Evolutionary conservation across 1,139 yeast genomes (phyloP).

Genomic region (Hemisphaericaspora subhashii): DNA sequence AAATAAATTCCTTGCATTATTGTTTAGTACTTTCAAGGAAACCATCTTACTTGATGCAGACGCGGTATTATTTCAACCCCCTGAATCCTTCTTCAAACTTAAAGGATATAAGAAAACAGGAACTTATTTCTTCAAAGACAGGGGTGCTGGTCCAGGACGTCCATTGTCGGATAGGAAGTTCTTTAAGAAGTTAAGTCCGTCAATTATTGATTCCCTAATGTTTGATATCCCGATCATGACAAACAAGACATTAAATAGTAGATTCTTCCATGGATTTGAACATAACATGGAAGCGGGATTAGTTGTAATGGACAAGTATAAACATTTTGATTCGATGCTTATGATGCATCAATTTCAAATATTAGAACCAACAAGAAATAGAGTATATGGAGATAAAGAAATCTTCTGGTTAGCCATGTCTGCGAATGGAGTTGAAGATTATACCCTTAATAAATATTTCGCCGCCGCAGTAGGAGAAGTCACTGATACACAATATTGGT

Average conservation of each 20-base stretch:
- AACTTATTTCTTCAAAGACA: constrained; percentile 30
- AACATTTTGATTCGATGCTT: constrained; percentile 28
- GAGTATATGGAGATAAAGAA: constrained; percentile 36
- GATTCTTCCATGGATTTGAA: constrained; percentile 28
- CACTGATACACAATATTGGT: constrained; percentile 27
- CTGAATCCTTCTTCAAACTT: constrained; percentile 28
- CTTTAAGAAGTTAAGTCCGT: constrained; percentile 29
- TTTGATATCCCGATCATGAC: constrained; percentile 31
- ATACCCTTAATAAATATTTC: constrained; percentile 22
- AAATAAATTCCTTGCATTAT: constrained; percentile 30
- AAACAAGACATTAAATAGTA: constrained; percentile 19
- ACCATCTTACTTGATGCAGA: constrained; percentile 34
- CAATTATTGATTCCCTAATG: constrained; percentile 26
- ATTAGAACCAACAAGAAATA: constrained; percentile 20
- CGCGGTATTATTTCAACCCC: constrained; percentile 27
- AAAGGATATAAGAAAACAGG: constrained; percentile 25
- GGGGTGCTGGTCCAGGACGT: constrained; percentile 32
- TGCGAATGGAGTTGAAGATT: constrained; percentile 29
- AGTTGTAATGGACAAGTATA: constrained; percentile 25
- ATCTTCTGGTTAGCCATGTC: constrained; percentile 33
- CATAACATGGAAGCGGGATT: constrained; percentile 35
- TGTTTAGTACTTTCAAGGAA: constrained; percentile 34
- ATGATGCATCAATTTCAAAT: constrained; percentile 30
- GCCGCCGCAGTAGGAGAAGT: constrained; percentile 31
- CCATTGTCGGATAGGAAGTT: constrained; percentile 24